These are phyloP conservation scores for Boechera retrofracta DNA, from an alignment of 345 rosid species.

Conservation along the genomic window DNA sequence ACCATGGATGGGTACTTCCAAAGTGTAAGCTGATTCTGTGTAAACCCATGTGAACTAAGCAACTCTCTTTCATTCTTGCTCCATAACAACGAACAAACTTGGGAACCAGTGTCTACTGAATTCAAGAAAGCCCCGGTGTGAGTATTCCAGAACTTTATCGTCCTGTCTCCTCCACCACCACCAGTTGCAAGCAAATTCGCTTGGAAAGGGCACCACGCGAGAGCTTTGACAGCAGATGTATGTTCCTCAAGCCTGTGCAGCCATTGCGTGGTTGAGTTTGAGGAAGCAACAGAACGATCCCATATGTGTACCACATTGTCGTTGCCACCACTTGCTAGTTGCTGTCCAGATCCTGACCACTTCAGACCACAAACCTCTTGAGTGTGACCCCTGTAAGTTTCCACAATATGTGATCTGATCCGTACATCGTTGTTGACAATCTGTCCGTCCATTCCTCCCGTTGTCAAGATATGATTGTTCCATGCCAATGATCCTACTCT, in stretches of 20 bases:
- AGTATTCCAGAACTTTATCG: conserved; percentile 48
- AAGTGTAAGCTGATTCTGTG: conserved; percentile 48
- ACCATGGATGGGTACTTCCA: conserved; percentile 54
- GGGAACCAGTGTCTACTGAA: conserved; percentile 49
- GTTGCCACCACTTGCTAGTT: conserved; percentile 58
- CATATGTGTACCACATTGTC: conserved; percentile 53
- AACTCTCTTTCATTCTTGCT: conserved; percentile 48
- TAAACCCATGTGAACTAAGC: conserved; percentile 50
- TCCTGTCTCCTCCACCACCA: conserved; percentile 49
- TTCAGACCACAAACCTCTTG: conserved; percentile 61
- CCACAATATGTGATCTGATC: conserved; percentile 50
- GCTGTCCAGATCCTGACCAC: conserved; percentile 63
- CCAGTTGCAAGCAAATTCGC: conserved; percentile 46
- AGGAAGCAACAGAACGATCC: conserved; percentile 55
- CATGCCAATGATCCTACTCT: conserved; percentile 53
- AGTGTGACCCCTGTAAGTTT: conserved; percentile 53
- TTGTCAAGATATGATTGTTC: conserved; percentile 51
- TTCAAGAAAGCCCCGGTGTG: conserved; percentile 51
- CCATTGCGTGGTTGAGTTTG: conserved; percentile 50
- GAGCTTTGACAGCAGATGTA: conserved; percentile 61
- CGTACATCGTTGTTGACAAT: conserved; percentile 55
- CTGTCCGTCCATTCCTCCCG: conserved; percentile 55
- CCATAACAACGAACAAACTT: conserved; percentile 48
- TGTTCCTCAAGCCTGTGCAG: conserved; percentile 53
- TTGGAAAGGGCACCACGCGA: conserved; percentile 61